Base-by-base conservation (phyloP, 768 basidiomycete species). In the Naganishia onofrii region DNA sequence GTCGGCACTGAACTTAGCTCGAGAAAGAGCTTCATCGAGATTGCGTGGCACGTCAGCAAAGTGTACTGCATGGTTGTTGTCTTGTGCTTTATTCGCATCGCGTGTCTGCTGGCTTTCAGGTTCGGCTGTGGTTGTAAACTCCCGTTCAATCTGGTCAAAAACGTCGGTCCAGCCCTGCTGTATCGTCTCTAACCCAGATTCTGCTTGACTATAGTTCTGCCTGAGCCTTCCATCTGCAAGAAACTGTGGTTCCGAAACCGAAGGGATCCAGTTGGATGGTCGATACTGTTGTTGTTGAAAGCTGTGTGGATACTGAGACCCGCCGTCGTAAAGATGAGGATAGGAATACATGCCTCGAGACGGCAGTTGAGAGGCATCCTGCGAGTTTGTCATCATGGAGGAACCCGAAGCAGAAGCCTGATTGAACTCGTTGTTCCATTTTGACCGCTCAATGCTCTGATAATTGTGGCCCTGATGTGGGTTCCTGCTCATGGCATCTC, bases 201-300 rank as follows among this genome's bases (percentile, higher is more conserved):
- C 10, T 5, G 38, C 31, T 19, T 15, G 9, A 48, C 10, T 29
- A 10, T 1, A 15, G 34, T 52, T 17, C 9, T 54, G 48, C 21
- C 31, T 31, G 36, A 66, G 38, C n/a, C 65, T 51, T 34, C 65
- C 65, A 32, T 66, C 48, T 9, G 46, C 15, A 29, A 21, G 21
- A 38, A 66, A 66, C 34, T 54, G 65, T 34, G 65, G 65, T 19
- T 66, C 65, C 8, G 65, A 51, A 28, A 66, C 52, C 7, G 46
- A 52, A 6, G 65, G 65, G 34, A 23, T 28, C 65, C 60, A 63
- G 60, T 63, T 23, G 13, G 23, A 23, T 28, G 13, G 36, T 28
- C 28, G 60, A 13, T 29, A 9, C n/a, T n/a, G n/a, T 13, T 63
- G 42, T n/a, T 42, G 60, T n/a, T 63, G 60, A 28, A 63, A 63